A percentile compares a stretch with the other conserved stretches of the same genome.
These are phyloP conservation scores for Xanthoparmelia taractica DNA, from an alignment of 495 filamentous ascomycete genomes.

Conservation along the genomic window DNA sequence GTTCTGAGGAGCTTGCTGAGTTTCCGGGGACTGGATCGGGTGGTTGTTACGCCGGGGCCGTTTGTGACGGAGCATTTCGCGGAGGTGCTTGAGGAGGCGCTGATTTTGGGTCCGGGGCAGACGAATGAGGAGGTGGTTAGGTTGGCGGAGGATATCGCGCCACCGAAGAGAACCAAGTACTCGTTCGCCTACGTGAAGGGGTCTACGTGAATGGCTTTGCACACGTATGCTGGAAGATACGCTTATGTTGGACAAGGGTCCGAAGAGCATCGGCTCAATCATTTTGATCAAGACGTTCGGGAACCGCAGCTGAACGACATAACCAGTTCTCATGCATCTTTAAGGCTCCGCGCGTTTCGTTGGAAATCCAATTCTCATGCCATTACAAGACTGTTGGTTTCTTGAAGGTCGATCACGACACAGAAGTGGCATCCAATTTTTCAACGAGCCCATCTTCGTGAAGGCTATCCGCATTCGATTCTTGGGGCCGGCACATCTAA, in stretches of 20 bases:
- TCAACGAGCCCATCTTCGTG: too few relatives aligned
- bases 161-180: background rate
- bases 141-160: background rate
- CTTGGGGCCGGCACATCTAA: too few relatives aligned
- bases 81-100: background rate
- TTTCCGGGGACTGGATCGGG: background rate
- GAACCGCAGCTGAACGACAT: too few relatives aligned
- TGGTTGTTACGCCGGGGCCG: background rate
- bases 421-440: too few relatives aligned
- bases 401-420: too few relatives aligned
- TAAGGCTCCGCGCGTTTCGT: too few relatives aligned
- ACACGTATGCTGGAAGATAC: background rate
- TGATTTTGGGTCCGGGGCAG: background rate
- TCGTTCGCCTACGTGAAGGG: background rate
- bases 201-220: background rate
- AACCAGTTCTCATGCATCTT: too few relatives aligned
- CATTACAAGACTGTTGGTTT: too few relatives aligned
- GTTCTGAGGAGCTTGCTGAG: background rate
- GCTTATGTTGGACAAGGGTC: background rate
- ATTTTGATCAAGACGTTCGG: too few relatives aligned
- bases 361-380: too few relatives aligned
- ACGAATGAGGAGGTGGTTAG: background rate
- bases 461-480: too few relatives aligned
- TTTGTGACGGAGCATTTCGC: background rate
- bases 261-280: background rate